phyloP scores from a whole-genome alignment of 345 rosid genomes.

The Acer campestre region DNA sequence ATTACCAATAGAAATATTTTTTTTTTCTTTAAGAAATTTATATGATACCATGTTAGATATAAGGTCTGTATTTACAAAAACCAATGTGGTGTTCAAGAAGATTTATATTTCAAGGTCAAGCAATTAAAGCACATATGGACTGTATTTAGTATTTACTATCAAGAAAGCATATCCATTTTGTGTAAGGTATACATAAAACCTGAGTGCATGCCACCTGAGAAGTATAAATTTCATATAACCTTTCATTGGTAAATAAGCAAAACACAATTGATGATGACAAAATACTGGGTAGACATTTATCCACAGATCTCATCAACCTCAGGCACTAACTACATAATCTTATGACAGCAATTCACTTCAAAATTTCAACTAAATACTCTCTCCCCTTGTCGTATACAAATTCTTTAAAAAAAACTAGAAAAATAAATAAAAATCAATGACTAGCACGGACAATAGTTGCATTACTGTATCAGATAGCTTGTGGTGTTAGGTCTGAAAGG shows the following conservation, averaged over 20 bases:
- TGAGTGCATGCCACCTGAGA: not conserved
- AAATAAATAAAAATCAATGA: not conserved
- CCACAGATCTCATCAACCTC: not conserved
- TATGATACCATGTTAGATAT: not conserved
- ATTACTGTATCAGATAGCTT: not conserved
- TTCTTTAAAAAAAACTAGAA: not conserved
- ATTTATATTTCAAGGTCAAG: slow-evolving; percentile 7
- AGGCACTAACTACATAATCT: not conserved
- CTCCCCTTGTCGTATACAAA: not conserved
- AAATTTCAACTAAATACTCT: not conserved
- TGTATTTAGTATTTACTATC: not conserved
- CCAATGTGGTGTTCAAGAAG: slow-evolving; percentile 5
- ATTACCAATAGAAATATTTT: not conserved
- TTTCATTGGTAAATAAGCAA: slow-evolving; percentile 1
- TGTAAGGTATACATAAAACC: not conserved
- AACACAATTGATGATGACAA: not conserved
- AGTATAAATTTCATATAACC: not conserved
- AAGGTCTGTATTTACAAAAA: not conserved
- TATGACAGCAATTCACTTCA: not conserved
- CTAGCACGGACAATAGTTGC: not conserved
- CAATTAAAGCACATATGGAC: not conserved
- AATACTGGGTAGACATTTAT: not conserved
- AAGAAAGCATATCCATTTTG: not conserved
- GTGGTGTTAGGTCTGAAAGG: no score
- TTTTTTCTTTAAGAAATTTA: not conserved